phyloP scores from a whole-genome alignment of 129 eudicot genomes.

The Erigeron canadensis region DNA sequence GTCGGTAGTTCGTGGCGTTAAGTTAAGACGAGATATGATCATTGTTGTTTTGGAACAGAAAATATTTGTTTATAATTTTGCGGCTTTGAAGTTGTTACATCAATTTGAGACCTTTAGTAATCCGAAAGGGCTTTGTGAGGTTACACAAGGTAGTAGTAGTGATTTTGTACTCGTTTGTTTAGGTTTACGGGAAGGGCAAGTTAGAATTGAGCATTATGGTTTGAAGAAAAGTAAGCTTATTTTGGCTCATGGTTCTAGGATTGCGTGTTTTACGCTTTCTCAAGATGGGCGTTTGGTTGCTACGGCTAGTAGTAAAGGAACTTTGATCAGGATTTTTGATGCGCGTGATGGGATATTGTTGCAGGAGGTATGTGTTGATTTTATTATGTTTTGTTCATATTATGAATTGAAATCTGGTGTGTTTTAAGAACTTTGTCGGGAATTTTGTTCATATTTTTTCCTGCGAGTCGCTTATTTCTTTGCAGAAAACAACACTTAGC shows the following conservation, averaged over 20 bases:
- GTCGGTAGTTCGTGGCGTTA: constrained; percentile 78
- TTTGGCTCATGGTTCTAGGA: constrained; percentile 86
- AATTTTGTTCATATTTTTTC: neutral
- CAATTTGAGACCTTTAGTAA: constrained; percentile 84
- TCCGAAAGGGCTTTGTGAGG: constrained; percentile 90
- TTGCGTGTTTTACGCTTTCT: constrained; percentile 70
- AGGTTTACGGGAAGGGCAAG: constrained; percentile 83
- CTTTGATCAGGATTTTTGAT: constrained; percentile 67
- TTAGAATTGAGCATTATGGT: constrained; percentile 70
- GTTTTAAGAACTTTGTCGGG: neutral
- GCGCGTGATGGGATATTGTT: constrained; percentile 73
- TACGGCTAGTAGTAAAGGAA: constrained; percentile 85
- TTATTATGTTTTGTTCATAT: neutral
- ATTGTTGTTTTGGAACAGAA: constrained; percentile 87
- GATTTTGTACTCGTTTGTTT: constrained; percentile 73
- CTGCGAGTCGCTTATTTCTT: neutral
- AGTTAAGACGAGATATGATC: constrained; percentile 67
- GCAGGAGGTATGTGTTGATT: constrained; percentile 63
- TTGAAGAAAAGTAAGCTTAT: constrained; percentile 65
- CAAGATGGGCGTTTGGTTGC: constrained; percentile 80
- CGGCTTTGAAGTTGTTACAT: constrained; percentile 68
- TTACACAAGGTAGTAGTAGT: constrained; percentile 58
- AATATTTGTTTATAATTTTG: constrained; percentile 73
- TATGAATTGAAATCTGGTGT: neutral
- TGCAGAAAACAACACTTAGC: neutral